A percentile compares a stretch with the other conserved stretches of the same genome.
These are phyloP conservation scores for Colletotrichum brevisporum DNA, from an alignment of 2,329 filamentous ascomycete genomes.

Conservation along the genomic window DNA sequence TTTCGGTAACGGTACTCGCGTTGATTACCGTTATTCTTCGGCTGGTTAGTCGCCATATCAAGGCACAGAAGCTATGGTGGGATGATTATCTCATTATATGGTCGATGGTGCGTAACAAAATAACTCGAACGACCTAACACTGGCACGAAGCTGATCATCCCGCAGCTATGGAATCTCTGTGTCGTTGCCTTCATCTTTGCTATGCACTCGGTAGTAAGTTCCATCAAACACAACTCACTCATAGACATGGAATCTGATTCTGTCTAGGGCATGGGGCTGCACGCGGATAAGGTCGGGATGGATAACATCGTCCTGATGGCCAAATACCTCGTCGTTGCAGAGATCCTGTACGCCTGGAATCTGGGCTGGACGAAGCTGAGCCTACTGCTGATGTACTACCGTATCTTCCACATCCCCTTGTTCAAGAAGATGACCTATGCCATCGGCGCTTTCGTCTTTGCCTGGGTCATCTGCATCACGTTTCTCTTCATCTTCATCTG, in stretches of 20 bases:
- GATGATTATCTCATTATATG: constrained; percentile 65
- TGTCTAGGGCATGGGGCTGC: constrained; percentile 60
- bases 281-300: constrained; percentile 55
- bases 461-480: constrained; percentile 63
- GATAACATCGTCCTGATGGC: constrained; percentile 58
- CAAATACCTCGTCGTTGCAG: constrained; percentile 63
- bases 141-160: constrained; percentile 1
- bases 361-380: constrained; percentile 65
- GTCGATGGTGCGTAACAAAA: constrained; percentile 56
- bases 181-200: constrained; percentile 63
- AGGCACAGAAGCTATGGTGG: constrained; percentile 62
- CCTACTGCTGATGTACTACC: constrained; percentile 66
- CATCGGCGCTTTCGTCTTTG: constrained; percentile 59
- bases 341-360: constrained; percentile 63
- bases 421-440: constrained; percentile 58
- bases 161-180: constrained; percentile 56
- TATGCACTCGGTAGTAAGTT: constrained; percentile 53
- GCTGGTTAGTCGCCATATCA: constrained; percentile 57
- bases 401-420: constrained; percentile 62
- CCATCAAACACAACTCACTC: not conserved
- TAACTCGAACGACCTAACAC: not conserved
- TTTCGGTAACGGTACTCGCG: constrained; percentile 58
- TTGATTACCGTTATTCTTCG: constrained; percentile 55
- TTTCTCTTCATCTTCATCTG: constrained; percentile 68
- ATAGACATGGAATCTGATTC: not conserved